Evolutionary conservation across 2,329 filamentous ascomycete genomes (phyloP), one percentile per base, ranked within the genome.

Genomic region (Colletotrichum cordylinicola): DNA sequence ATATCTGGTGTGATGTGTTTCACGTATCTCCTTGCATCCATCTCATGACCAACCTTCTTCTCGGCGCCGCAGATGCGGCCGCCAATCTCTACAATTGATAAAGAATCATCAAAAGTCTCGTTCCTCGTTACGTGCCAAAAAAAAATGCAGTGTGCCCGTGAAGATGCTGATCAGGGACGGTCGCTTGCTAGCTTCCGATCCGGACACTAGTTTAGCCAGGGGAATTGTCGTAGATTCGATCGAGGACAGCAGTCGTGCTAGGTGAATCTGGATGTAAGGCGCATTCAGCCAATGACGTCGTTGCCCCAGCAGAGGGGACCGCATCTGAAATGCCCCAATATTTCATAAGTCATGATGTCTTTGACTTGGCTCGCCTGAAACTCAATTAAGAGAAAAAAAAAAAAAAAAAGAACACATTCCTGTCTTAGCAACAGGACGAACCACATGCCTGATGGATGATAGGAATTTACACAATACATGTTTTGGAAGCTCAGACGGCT

Each of bases 301-400:
- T 64, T 58, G 29, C 55, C 37, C 35, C 15, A 31, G 58, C 56
- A 24, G 24, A 43, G 37, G 24, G 33, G 16, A 67, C 24, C 31
- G 21, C 18, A 2, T 33, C 24, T 37, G 18, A 24, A 12, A 60
- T 18, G 56, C 66, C 37, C 72, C 66, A 64, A 55, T 52, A 55
- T 64, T 65, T 18, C 9, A 21, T 67, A 74, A 78, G 74, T 75
- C 76, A 78, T 77, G 74, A 77, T 77, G 76, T 77, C 70, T 76
- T 77, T 60, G 74, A 77, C 66, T 71, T 69, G 71, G 48, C 15
- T 37, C 21, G 29, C 60, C 39, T 65, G 71, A 72, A 71, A 31
- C 66, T 56, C 55, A 67, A 55, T 61, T 62, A 55, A 29, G 35
- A 13, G 29, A 15, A 15, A 21, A 31, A 13, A 43, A 15, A 15